Conservation (phyloP, 495 filamentous ascomycete genomes). For the Aspergillus indologenus region DNA sequence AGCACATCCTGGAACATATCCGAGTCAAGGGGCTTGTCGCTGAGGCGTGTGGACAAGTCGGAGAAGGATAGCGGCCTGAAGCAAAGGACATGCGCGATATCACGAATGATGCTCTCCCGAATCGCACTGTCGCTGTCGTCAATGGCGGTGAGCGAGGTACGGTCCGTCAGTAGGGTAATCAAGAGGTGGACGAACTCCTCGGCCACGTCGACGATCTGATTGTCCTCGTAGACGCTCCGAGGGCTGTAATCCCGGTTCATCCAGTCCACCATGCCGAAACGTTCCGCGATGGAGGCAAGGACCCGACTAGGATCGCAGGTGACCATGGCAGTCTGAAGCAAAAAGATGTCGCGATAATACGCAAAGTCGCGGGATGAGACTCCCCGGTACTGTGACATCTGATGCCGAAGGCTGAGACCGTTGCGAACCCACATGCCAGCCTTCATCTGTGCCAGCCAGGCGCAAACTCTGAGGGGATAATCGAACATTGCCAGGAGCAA, state of each 20-base stretch:
- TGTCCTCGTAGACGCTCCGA: slow-evolving; percentile 70
- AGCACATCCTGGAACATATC: slow-evolving; percentile 86
- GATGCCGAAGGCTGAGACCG: slow-evolving; percentile 89
- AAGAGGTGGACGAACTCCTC: slow-evolving; percentile 95
- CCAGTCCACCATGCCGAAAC: slow-evolving; percentile 89
- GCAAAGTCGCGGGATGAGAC: slow-evolving; percentile 85
- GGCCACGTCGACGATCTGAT: slow-evolving; percentile 82
- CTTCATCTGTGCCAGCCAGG: slow-evolving; percentile 97
- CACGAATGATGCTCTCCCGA: slow-evolving; percentile 71
- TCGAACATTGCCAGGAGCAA: slow-evolving; percentile 87
- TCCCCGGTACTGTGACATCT: slow-evolving; percentile 87
- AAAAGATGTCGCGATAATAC: slow-evolving; percentile 91
- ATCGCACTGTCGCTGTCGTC: slow-evolving; percentile 65
- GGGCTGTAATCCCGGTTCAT: slow-evolving; percentile 74
- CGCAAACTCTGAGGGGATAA: slow-evolving; percentile 86
- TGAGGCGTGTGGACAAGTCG: slow-evolving; percentile 72
- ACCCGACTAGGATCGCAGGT: slow-evolving; percentile 80
- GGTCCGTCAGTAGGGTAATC: slow-evolving; percentile 85
- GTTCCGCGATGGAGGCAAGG: slow-evolving; percentile 84
- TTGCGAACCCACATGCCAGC: slow-evolving; percentile 98
- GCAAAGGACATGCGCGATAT: slow-evolving; percentile 90
- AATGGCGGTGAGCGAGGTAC: slow-evolving; percentile 70
- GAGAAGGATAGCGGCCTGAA: slow-evolving; percentile 95
- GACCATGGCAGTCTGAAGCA: slow-evolving; percentile 87
- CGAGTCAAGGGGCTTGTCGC: slow-evolving; percentile 51